Base-by-base conservation (phyloP, 2,329 filamentous ascomycete species). In the Fusarium siculi region DNA sequence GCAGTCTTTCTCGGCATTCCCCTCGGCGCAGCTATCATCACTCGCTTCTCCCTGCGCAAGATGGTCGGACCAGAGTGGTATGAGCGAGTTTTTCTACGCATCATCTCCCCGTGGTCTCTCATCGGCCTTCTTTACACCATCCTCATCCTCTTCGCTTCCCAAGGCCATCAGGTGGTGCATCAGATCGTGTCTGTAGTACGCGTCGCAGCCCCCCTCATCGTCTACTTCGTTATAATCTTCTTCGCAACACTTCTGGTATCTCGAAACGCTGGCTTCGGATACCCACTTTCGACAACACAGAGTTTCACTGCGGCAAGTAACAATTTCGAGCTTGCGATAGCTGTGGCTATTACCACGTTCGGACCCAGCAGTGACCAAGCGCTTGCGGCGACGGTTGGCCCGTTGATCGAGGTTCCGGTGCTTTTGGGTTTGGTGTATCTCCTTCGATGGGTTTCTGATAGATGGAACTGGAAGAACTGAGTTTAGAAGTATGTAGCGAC, bases 251-350 rank as follows among this genome's bases (percentile, higher is more conserved):
- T 96, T 2, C 84, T 84, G 47, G 82, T 91, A 4, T 87, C 90
- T 7, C 85, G 87, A 54, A 87, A 85, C n/a, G 82, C 92, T n/a
- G 92, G 93, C 0, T 95, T 95, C 66, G 90, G 89, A 0, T 97
- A 97, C 79, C 87, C 87, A 40, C 80, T 95, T 2, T 87, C 88
- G 3, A 87, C 88, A 16, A 96, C 94, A 4, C 94, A 97, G 82
- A 95, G 93, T 78, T 96, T 97, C 77, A 97, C 93, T 0, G 95
- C 94, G 0, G 93, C 93, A 2, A 97, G 94, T 80, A 97, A 97
- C 79, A 97, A 97, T 79, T 97, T 97, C 77, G 95, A 97, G 84
- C 84, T 97, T 30, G 94, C 95, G 0, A 97, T 97, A 82, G 94
- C 94, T 0, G 94, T 97, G 0, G 93, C 93, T 0, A 91, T 97